Conservation (phyloP, 495 filamentous ascomycete genomes). For the Neurospora sp. region DNA sequence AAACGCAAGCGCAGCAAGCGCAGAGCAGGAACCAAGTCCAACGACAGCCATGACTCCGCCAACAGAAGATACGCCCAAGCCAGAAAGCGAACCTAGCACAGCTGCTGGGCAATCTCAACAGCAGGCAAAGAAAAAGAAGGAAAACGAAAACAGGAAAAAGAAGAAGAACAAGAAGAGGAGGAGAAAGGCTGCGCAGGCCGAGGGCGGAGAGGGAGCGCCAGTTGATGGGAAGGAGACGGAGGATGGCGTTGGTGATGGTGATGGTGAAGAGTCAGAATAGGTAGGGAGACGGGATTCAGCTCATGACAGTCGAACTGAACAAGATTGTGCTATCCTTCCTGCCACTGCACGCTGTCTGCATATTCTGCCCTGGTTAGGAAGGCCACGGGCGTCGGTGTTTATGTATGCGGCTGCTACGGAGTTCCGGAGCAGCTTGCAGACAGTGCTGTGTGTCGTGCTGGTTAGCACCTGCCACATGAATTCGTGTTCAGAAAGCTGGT, state of each 20-base stretch:
- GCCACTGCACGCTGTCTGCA: not conserved
- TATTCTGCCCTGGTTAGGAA: not conserved
- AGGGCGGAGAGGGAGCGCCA: not conserved
- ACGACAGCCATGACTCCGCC: slow-evolving; percentile 12
- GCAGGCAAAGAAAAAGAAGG: slow-evolving; percentile 43
- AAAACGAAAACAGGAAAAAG: slow-evolving; percentile 33
- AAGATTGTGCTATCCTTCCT: not conserved
- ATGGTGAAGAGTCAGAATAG: not conserved
- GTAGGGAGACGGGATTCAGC: not conserved
- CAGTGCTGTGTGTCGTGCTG: not conserved
- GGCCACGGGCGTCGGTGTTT: not conserved
- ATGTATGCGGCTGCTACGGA: not conserved
- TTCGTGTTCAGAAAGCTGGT: not conserved
- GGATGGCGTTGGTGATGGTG: not conserved
- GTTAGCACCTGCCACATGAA: not conserved
- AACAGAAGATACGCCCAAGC: not conserved
- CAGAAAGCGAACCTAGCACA: not conserved
- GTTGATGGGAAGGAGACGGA: not conserved
- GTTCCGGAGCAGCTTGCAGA: not conserved
- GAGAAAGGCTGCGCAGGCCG: not conserved
- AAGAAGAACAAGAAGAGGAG: slow-evolving; percentile 10
- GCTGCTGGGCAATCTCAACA: not conserved
- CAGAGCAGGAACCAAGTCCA: slow-evolving; percentile 3
- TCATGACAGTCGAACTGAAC: not conserved
- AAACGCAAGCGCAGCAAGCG: not conserved